These are phyloP conservation scores for Chaetoscypha palmicola DNA, from an alignment of 2,329 filamentous ascomycete genomes.

Conservation along the genomic window DNA sequence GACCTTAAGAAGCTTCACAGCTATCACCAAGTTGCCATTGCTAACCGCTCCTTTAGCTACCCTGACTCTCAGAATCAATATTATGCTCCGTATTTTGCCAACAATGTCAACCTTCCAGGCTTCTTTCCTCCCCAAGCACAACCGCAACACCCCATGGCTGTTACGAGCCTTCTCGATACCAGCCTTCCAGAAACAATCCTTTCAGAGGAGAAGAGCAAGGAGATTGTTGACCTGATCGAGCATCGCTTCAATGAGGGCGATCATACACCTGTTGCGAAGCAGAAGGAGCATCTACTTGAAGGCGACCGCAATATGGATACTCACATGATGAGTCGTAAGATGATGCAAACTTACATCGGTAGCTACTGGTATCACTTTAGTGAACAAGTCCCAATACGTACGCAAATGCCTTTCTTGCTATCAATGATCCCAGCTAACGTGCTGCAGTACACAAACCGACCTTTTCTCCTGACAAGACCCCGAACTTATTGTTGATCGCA, in stretches of 20 bases:
- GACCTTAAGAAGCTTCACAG: neutral
- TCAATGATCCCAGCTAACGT: conserved; percentile 13
- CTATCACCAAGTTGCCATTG: neutral
- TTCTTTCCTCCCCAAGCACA: conserved; percentile 44
- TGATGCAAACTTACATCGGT: conserved; percentile 92
- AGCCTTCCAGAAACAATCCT: conserved; percentile 72
- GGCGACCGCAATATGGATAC: conserved; percentile 63
- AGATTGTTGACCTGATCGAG: conserved; percentile 75
- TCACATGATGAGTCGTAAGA: conserved; percentile 72
- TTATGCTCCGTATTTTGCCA: conserved; percentile 42
- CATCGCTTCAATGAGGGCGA: conserved; percentile 76
- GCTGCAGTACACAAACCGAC: conserved; percentile 73
- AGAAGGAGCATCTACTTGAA: conserved; percentile 70
- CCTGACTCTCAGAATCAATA: conserved; percentile 45
- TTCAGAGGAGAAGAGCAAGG: conserved; percentile 79
- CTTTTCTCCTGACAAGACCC: conserved; percentile 80
- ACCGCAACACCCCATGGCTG: conserved; percentile 78
- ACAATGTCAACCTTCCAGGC: conserved; percentile 44
- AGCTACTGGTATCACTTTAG: conserved; percentile 96
- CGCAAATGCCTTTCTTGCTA: conserved; percentile 4
- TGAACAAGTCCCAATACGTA: conserved; percentile 77
- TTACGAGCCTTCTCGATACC: conserved; percentile 77
- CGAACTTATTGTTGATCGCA: conserved; percentile 74
- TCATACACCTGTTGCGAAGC: conserved; percentile 63
- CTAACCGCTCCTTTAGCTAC: conserved; percentile 38